Base-by-base conservation (phyloP, 495 filamentous ascomycete species). In the Podospora bellae-mahoneyi region DNA sequence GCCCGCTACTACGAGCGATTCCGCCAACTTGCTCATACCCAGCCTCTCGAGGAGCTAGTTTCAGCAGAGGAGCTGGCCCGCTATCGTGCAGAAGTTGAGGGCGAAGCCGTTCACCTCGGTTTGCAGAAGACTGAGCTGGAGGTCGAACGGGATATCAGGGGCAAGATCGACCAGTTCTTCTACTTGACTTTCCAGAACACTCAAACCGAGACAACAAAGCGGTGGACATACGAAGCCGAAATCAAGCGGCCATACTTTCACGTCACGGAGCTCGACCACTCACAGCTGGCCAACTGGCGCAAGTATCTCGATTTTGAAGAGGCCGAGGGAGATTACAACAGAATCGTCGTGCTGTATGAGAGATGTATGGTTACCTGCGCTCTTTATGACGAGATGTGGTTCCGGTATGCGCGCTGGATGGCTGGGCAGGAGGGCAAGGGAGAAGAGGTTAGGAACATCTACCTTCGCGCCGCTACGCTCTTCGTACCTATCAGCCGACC, bases 231-330 rank as follows among this genome's bases (percentile, higher is more conserved):
- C 71, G 95, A 99, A 77, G 89, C 93, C 0, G 92, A 94, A 78
- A 90, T 98, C 75, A 98, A 97, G 82, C 89, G 96, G 3, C 93
- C 94, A 0, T 99, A 98, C 75, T 99, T 97, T 84, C 93, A 97
- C 75, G 93, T 97, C 39, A 96, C 91, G 2, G 93, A 97, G 71
- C 82, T 98, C 10, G 93, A 97, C 72, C 89, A 94, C 68, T 80
- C 85, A 5, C 92, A 98, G 75, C 81, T 99, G 18, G 80, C 80
- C n/a, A 97, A 97, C 78, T 99, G 95, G 95, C 84, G 90, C 65
- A 97, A 94, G 73, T 99, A 98, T 75, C 88, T 99, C 19, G 94
- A 98, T 73, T 97, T 97, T 72, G 96, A 99, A 75, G 95, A 99
- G 79, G 79, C 82, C 2, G 92, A 97, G 77, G 91, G 90, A 39